A percentile compares a stretch with the other conserved stretches of the same genome.
Evolutionary conservation across 768 basidiomycete species (phyloP).

Genomic region (Ephemerocybe angulata): DNA sequence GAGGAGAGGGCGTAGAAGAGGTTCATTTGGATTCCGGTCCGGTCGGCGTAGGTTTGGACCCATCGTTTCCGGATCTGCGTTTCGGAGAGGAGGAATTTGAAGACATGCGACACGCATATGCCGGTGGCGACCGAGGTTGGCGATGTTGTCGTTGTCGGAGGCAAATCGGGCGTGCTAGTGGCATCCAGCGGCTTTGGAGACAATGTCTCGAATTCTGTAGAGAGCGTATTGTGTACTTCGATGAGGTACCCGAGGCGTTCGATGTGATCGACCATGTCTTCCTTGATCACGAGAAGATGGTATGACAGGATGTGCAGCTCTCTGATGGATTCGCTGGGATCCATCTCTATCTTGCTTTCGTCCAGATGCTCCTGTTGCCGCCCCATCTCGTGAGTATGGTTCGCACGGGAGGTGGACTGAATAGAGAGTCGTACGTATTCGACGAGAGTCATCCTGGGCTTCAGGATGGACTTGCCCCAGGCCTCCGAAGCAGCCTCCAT

Average conservation of each 20-base stretch:
- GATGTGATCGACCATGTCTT: conserved; percentile 7
- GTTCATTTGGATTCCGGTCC: conserved; percentile 18
- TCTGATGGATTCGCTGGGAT: conserved; percentile 3
- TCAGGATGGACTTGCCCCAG: background rate
- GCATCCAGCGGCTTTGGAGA: background rate
- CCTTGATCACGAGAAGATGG: conserved; percentile 4
- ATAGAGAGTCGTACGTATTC: conserved; percentile 4
- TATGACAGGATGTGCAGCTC: conserved; percentile 11
- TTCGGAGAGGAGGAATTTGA: conserved; percentile 10
- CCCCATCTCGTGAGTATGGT: background rate
- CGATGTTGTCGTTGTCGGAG: no score
- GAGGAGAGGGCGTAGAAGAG: conserved; percentile 18
- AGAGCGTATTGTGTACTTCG: background rate
- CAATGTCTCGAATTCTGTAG: background rate
- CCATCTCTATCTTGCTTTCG: background rate
- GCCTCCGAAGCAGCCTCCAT: conserved; percentile 2
- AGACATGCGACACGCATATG: conserved; percentile 9
- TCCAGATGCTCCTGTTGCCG: background rate
- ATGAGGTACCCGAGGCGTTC: conserved; percentile 10
- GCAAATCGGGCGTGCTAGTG: no score
- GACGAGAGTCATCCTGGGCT: conserved; percentile 1
- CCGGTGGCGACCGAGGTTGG: no score
- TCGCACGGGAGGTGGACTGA: background rate
- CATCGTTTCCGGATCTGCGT: conserved; percentile 10
- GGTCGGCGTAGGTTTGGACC: conserved; percentile 18